A percentile compares a stretch with the other conserved stretches of the same genome.
Conservation (phyloP, 441 rosid species). For the Pelargonium citronellum region DNA sequence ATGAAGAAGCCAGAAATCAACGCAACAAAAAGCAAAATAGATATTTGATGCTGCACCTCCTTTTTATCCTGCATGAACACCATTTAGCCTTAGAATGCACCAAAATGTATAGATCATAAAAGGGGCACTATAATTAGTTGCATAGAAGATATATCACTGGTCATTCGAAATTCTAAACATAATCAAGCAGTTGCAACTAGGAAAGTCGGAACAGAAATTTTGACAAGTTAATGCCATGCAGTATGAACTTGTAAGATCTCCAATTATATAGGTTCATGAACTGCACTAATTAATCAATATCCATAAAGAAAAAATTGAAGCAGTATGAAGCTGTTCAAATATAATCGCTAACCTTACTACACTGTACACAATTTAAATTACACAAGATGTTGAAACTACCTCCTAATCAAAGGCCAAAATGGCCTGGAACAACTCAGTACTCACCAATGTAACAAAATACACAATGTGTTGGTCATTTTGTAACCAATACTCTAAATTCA, state of each 20-base stretch:
- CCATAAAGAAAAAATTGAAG: neutral
- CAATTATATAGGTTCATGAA: neutral
- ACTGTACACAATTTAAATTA: neutral
- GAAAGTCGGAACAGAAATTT: no score
- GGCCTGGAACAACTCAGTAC: neutral
- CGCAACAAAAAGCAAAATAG: slow-evolving; percentile 52
- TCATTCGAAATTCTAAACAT: neutral
- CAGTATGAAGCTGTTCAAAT: neutral
- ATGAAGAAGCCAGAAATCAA: slow-evolving; percentile 44
- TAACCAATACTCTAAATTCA: neutral
- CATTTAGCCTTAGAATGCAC: slow-evolving; percentile 15
- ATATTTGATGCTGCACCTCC: slow-evolving; percentile 62
- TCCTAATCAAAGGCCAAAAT: neutral
- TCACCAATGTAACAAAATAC: neutral
- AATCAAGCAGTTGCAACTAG: neutral
- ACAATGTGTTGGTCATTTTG: no score
- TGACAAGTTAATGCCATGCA: neutral
- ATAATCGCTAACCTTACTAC: neutral
- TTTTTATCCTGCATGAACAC: slow-evolving; percentile 42
- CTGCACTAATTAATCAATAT: neutral
- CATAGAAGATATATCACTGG: neutral
- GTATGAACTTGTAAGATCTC: neutral
- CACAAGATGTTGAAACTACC: neutral
- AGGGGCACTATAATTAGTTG: slow-evolving; percentile 4
- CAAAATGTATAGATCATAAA: slow-evolving; percentile 3